Conservation (phyloP, 169 alveolate genomes). For the Eimeria tenella region DNA sequence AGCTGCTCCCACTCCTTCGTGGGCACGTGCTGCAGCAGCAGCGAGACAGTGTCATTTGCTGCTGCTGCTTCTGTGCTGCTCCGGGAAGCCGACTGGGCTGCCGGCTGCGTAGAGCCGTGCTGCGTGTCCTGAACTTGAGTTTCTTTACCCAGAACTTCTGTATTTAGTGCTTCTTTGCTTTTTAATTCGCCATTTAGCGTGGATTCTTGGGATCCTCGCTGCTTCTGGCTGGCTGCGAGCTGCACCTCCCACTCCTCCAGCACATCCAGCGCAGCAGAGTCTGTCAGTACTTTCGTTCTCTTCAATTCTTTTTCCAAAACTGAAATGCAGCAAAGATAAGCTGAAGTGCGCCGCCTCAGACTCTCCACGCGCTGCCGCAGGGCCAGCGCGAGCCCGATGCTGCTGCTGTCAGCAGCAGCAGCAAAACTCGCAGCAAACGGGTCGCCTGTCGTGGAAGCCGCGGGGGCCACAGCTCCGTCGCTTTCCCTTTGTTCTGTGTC, state of each 20-base stretch:
- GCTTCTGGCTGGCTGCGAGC: constrained; percentile 2
- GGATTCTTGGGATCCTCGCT: not conserved
- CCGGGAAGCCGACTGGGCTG: not conserved
- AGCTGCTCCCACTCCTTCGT: constrained; percentile 8
- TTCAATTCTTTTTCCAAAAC: constrained; percentile 6
- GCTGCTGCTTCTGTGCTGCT: not conserved
- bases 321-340: constrained; percentile 9
- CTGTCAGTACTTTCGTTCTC: too few species aligned
- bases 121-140: not conserved
- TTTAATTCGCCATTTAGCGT: too few species aligned
- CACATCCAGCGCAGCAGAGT: constrained; percentile 48
- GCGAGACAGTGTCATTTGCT: not conserved
- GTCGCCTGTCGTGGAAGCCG: not conserved
- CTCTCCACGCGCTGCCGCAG: constrained; percentile 37
- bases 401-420: constrained; percentile 65
- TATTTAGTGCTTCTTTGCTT: too few species aligned
- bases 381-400: constrained; percentile 16
- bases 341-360: constrained; percentile 33
- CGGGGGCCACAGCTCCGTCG: not conserved
- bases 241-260: constrained; percentile 42
- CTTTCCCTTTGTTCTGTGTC: not conserved
- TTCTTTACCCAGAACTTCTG: not conserved
- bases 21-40: constrained; percentile 40
- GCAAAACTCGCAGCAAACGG: constrained; percentile 34
- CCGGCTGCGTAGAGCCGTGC: not conserved